Percentiles rank a stretch among this genome's conserved stretches.
Conservation (phyloP, 176 grass and related monocot genomes). For the Melocanna baccifera region DNA sequence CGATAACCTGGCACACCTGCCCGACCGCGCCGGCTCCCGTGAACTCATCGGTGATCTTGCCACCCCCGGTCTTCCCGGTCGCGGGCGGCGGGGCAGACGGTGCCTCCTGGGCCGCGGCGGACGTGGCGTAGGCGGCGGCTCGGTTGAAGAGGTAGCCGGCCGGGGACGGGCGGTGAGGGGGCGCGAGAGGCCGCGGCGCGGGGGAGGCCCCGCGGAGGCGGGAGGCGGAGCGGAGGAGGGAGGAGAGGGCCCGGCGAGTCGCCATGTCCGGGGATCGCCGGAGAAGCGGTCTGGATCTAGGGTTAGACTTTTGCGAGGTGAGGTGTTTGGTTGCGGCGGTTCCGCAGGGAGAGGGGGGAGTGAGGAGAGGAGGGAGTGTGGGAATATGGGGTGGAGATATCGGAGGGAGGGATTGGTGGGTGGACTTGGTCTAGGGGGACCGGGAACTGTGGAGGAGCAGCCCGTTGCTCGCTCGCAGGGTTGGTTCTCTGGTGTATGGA, state of each 20-base stretch:
- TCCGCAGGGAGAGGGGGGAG: conserved; percentile 7
- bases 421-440: conserved; percentile 30
- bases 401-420: conserved; percentile 22
- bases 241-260: conserved; percentile 72
- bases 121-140: conserved; percentile 58
- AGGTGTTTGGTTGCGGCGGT: conserved; percentile 38
- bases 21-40: conserved; percentile 88
- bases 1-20: conserved; percentile 95
- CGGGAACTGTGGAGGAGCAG: conserved; percentile 16
- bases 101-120: conserved; percentile 37
- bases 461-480: not conserved
- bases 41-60: conserved; percentile 97
- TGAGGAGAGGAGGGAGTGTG: conserved; percentile 6
- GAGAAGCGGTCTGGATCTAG: conserved; percentile 44
- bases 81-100: conserved; percentile 19
- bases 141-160: conserved; percentile 66
- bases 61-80: conserved; percentile 28
- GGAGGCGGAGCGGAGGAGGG: conserved; percentile 58
- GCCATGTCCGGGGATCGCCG: conserved; percentile 72
- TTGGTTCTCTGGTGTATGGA: conserved; percentile 1
- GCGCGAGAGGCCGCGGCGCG: conserved; percentile 34
- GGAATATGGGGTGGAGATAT: conserved; percentile 42
- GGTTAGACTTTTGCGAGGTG: conserved; percentile 29
- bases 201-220: conserved; percentile 53
- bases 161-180: conserved; percentile 61